These are phyloP conservation scores for Penstemon eatonii DNA, from an alignment of 257 asterid species.

Conservation along the genomic window DNA sequence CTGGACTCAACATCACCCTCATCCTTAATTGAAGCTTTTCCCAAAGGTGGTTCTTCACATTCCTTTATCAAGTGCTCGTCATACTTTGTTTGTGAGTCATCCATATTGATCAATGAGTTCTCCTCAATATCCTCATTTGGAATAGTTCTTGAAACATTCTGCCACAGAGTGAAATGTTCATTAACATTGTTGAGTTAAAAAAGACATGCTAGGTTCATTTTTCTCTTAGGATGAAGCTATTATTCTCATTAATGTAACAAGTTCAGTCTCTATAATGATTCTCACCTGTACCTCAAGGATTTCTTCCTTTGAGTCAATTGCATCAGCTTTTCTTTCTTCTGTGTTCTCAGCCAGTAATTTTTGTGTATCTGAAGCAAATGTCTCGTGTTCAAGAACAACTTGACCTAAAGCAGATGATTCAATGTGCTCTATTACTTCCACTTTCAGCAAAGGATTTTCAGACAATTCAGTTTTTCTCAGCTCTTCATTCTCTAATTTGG, in stretches of 20 bases:
- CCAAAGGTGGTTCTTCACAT: not conserved
- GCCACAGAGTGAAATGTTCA: not conserved
- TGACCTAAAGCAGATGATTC: no score
- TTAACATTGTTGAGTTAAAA: not conserved
- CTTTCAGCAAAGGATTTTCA: not conserved
- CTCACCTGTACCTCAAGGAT: constrained; percentile 28
- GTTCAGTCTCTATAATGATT: not conserved
- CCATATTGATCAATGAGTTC: not conserved
- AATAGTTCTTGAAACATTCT: not conserved
- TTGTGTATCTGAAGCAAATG: no score
- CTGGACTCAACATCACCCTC: not conserved
- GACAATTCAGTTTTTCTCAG: constrained; percentile 12
- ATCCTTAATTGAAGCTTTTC: not conserved
- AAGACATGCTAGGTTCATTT: not conserved
- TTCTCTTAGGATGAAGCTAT: not conserved
- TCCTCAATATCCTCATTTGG: constrained; percentile 14
- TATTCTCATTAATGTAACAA: not conserved
- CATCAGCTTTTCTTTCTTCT: no score
- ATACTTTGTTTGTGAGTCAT: constrained; percentile 13
- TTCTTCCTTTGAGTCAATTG: constrained; percentile 13
- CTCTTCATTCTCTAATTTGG: constrained; percentile 21
- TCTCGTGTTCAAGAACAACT: no score
- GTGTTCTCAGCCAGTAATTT: no score
- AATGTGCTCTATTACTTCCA: no score
- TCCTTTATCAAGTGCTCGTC: constrained; percentile 7